Evolutionary conservation across 2,329 filamentous ascomycete species (phyloP), one percentile per base, ranked within the genome.

Genomic region (Aspergillus ochraceus): DNA sequence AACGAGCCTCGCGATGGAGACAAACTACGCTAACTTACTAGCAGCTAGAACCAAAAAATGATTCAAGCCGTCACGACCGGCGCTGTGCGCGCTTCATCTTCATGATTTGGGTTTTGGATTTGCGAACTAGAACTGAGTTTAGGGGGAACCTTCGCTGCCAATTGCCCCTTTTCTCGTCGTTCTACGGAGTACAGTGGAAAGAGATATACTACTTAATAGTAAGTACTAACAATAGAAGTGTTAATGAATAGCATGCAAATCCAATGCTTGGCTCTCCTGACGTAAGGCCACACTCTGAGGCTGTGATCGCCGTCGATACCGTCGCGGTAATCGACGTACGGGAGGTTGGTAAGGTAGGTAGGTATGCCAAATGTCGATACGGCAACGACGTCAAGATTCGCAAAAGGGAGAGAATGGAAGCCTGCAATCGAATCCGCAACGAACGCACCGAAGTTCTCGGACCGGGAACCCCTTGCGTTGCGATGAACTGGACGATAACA

Each of bases 401-500:
- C 26, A 8, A 29, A 29, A 29, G 45, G 45, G 20, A 47, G n/a
- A 22, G 47, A 36, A 59, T 59, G 57, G 57, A 57, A 54, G 55
- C 60, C 60, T 62, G 60, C 54, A 55, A 53, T 47, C 45, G 60
- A 62, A 62, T 20, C 39, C 54, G 47, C 36, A 58, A 58, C 54
- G 60, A 62, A 57, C 42, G 19, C 26, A 20, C 29, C 54, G 17
- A 30, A 22, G 22, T 59, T 59, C 52, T 55, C 52, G 47, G 52
- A 55, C 53, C 52, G 52, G 54, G 20, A 17, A n/a, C 47, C 46
- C 57, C 57, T 59, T 59, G 52, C 57, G 57, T 55, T 6, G 46
- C n/a, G 39, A 53, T 53, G 24, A 47, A 22, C 45, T 50, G 46
- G 22, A 55, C 36, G 6, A 22, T 52, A 42, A n/a, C 8, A 53